phyloP scores from a whole-genome alignment of 306 rosid genomes.

The Cucumis melo region DNA sequence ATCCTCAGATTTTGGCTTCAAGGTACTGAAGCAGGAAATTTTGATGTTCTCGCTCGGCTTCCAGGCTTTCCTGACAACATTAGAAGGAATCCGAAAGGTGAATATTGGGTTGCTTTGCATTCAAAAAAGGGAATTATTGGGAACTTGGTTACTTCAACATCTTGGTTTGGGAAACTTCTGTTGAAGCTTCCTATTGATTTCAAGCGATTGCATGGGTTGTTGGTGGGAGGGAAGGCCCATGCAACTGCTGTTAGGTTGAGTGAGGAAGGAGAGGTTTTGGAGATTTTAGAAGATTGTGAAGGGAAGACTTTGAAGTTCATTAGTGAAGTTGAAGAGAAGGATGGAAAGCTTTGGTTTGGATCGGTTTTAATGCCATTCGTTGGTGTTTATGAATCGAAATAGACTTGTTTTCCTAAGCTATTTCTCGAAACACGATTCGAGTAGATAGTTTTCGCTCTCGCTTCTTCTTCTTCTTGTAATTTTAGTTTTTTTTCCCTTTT shows the following conservation, averaged over 20 bases:
- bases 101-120: conserved; percentile 85
- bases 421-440: background rate
- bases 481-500: background rate
- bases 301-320: conserved; percentile 55
- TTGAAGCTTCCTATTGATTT: conserved; percentile 39
- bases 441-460: background rate
- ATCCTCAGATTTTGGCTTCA: conserved; percentile 71
- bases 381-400: conserved; percentile 30
- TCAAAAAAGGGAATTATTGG: conserved; percentile 35
- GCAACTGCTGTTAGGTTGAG: conserved; percentile 56
- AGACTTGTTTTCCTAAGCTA: background rate
- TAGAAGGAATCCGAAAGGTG: conserved; percentile 57
- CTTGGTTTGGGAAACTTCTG: conserved; percentile 44
- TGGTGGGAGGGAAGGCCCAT: conserved; percentile 55
- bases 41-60: conserved; percentile 43
- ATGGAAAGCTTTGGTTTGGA: conserved; percentile 78
- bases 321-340: conserved; percentile 83
- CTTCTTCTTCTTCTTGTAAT: background rate
- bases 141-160: conserved; percentile 28
- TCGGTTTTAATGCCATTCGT: conserved; percentile 72
- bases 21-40: conserved; percentile 59
- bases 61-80: conserved; percentile 82
- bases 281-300: conserved; percentile 63
- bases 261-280: conserved; percentile 45
- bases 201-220: conserved; percentile 42